Evolutionary conservation across 495 filamentous ascomycete species (phyloP).

Genomic region (Poronia punctata): DNA sequence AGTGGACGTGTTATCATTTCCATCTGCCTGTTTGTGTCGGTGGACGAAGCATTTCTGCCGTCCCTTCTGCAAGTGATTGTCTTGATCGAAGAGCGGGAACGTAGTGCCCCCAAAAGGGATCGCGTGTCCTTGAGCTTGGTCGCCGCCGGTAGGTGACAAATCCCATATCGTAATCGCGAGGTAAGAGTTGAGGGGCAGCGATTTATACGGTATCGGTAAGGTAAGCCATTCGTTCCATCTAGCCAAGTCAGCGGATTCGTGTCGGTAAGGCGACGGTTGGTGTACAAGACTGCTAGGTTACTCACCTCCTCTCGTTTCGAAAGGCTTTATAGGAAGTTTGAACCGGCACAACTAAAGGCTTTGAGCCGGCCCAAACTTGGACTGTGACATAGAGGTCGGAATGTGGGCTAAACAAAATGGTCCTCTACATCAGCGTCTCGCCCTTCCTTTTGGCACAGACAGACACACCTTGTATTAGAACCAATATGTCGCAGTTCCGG

Average conservation of each 20-base stretch:
- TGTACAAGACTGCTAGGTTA: neutral
- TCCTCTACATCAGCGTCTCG: too few species aligned
- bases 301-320: slow-evolving; percentile 56
- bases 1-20: slow-evolving; percentile 71
- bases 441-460: neutral
- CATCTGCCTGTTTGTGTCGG: slow-evolving; percentile 77
- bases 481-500: slow-evolving; percentile 79
- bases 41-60: slow-evolving; percentile 86
- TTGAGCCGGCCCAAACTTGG: slow-evolving; percentile 93
- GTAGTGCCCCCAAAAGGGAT: slow-evolving; percentile 94
- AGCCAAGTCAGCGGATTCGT: slow-evolving; percentile 13
- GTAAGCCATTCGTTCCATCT: slow-evolving; percentile 96
- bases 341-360: slow-evolving; percentile 82
- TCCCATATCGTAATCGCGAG: slow-evolving; percentile 96
- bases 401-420: slow-evolving; percentile 42
- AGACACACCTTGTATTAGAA: slow-evolving; percentile 57
- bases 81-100: slow-evolving; percentile 79
- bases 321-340: slow-evolving; percentile 91
- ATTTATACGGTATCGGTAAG: slow-evolving; percentile 74
- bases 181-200: slow-evolving; percentile 68
- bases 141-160: slow-evolving; percentile 66
- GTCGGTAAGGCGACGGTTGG: neutral
- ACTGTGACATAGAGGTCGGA: slow-evolving; percentile 90
- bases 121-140: slow-evolving; percentile 60
- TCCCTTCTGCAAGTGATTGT: slow-evolving; percentile 82